phyloP scores from a whole-genome alignment of 352 stramenopile genomes.

The Pelagophyceae sp. region DNA sequence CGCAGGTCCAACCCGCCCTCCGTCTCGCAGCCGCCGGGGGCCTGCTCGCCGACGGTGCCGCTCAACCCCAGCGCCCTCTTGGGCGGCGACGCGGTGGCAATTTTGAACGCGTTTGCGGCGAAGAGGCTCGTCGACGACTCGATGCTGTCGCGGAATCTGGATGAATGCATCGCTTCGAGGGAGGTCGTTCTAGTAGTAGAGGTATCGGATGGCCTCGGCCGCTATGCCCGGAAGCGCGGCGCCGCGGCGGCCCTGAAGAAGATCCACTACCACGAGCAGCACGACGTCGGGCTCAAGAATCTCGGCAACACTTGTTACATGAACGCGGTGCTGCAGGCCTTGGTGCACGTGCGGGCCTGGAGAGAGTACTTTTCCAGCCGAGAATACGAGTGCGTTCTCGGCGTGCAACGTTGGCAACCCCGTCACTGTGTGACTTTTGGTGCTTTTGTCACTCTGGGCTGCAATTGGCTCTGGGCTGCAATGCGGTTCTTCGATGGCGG shows the following conservation, averaged over 20 bases:
- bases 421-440: not conserved
- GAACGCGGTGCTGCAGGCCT: conserved; percentile 78
- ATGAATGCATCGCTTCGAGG: too few relatives aligned
- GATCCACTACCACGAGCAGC: not conserved
- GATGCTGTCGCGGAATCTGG: too few relatives aligned
- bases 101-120: too few relatives aligned
- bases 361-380: conserved; percentile 82
- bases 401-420: not conserved
- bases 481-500: too few relatives aligned
- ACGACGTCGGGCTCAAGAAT: conserved; percentile 78
- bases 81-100: too few relatives aligned
- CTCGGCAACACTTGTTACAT: conserved; percentile 93
- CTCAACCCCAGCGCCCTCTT: too few relatives aligned
- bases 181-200: too few relatives aligned
- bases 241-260: not conserved
- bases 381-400: conserved; percentile 61
- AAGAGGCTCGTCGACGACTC: too few relatives aligned
- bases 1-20: too few relatives aligned
- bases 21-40: too few relatives aligned
- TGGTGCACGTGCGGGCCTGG: conserved; percentile 74
- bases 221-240: not conserved
- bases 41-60: too few relatives aligned
- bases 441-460: conserved; percentile 21
- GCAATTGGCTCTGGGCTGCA: conserved; percentile 53
- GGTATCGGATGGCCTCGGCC: too few relatives aligned